Base-by-base conservation (phyloP, 306 rosid species). In the Glycine soja region DNA sequence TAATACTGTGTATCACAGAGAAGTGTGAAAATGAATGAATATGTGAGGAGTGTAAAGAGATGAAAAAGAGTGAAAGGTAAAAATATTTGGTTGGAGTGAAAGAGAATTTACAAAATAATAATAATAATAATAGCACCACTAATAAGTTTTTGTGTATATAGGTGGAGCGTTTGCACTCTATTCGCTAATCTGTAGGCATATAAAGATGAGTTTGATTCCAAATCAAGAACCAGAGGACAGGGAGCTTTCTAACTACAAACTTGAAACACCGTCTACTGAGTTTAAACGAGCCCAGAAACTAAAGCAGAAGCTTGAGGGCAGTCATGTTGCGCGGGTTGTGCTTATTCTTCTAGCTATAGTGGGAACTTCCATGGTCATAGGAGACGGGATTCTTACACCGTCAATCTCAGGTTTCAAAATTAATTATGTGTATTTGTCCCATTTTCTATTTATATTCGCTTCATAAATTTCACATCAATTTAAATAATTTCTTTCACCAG, bases 361-460 rank as follows among this genome's bases (percentile, higher is more conserved):
- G 84, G 95, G 93, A 40, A 92, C 97, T 79, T 79, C 93, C 42
- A 88, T 91, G 97, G 97, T 89, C 18, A 92, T 92, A 13, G 95
- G 97, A 79, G 97, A 93, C 43, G 97, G 97, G 6, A 74, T 91
- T 87, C 96, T 93, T n/a, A 93, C 97, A 75, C 98, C 98, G 11
- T 84, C 87, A 30, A 94, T 92, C 61, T 92, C 98, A 68, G 97
- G 97, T 89, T 47, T 0, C 6, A 80, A 24, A 24, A 24, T 24
- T 24, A 24, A 24, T 24, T 24, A 24, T 24, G 30, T 24, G 30
- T 24, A 24, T 24, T 0, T 24, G 30, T 24, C 30, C 2, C 30
- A 24, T 24, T 24, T 24, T 24, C 1, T 24, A 24, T 24, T 24
- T 24, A 24, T 24, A 24, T 24, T 24, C 30, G 30, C 30, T 24